A percentile compares a stretch with the other conserved stretches of the same genome.
These are phyloP conservation scores for Eucalyptus shirleyi DNA, from an alignment of 345 rosid species.

Conservation along the genomic window DNA sequence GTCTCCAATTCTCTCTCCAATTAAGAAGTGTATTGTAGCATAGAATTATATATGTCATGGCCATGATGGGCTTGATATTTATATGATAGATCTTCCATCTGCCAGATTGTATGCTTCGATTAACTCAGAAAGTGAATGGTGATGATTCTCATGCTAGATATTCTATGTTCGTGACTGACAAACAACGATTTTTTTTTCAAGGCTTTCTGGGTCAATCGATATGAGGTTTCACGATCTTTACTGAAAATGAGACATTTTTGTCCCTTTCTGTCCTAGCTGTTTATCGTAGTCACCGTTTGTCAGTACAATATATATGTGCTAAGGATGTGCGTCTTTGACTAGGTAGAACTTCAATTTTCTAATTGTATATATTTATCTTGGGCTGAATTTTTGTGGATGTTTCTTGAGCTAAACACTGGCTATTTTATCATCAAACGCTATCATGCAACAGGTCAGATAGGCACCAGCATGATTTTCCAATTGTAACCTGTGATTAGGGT, in stretches of 20 bases:
- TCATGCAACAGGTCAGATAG: background rate
- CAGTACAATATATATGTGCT: background rate
- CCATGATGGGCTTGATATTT: background rate
- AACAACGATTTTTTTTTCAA: background rate
- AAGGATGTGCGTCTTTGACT: background rate
- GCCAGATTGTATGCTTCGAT: background rate
- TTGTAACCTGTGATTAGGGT: background rate
- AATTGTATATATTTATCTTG: background rate
- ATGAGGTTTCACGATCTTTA: background rate
- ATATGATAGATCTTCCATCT: background rate
- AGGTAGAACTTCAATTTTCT: background rate
- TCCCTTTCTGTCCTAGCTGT: background rate
- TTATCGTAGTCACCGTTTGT: background rate
- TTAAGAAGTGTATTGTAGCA: background rate
- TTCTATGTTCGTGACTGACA: background rate
- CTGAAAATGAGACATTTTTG: background rate
- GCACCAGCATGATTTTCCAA: background rate
- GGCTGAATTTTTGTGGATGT: background rate
- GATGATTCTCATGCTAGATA: background rate
- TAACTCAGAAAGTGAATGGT: background rate
- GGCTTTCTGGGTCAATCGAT: background rate
- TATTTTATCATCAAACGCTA: background rate
- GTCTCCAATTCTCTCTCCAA: background rate
- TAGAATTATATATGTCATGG: background rate
- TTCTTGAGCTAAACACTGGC: background rate